Base-by-base conservation (phyloP, 352 stramenopile species). In the Globisporangium yorkense region DNA sequence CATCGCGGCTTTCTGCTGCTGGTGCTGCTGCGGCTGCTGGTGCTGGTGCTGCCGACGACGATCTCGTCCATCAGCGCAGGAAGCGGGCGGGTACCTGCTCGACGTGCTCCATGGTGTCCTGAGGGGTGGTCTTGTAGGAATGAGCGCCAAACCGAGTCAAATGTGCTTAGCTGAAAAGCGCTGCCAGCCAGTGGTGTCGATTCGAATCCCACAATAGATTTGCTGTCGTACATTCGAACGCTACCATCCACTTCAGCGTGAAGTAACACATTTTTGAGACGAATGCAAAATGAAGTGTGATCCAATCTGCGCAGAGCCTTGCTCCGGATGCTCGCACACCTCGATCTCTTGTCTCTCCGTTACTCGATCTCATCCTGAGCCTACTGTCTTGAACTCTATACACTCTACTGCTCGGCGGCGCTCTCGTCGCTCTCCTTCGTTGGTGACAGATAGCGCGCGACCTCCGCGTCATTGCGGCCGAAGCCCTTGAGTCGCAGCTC, bases 401-500 rank as follows among this genome's bases (percentile, higher is more conserved):
- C 21, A 24, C 21, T 24, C 41, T 45, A 33, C 31, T 51, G 43
- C 41, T 43, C 12, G 6, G 10, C 4, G n/a, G 31, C 10, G 46
- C 39, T 50, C 13, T 41, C 54, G 8, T 33, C 50, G 31, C 45
- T 51, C 35, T 68, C 59, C 20, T 43, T 59, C n/a, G 44, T 16
- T 5, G 61, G 37, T 31, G 35, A n/a, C 21, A 70, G 56, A 54
- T 79, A 88, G n/a, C 75, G 80, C 47, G 67, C 69, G 58, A 92
- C 71, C 56, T 92, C 83, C 10, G 71, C 70, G 59, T 89, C 74
- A 56, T 92, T 92, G 56, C 71, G 77, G 12, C 78, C 83, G 56
- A 81, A 92, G 51, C 84, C 84, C 56, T 88, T 77, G 53, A 94
- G 71, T 49, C 84, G 82, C 56, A 90, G 66, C 47, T 81, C 71